phyloP scores from a whole-genome alignment of 768 basidiomycete genomes.

The Suillus weaverae region DNA sequence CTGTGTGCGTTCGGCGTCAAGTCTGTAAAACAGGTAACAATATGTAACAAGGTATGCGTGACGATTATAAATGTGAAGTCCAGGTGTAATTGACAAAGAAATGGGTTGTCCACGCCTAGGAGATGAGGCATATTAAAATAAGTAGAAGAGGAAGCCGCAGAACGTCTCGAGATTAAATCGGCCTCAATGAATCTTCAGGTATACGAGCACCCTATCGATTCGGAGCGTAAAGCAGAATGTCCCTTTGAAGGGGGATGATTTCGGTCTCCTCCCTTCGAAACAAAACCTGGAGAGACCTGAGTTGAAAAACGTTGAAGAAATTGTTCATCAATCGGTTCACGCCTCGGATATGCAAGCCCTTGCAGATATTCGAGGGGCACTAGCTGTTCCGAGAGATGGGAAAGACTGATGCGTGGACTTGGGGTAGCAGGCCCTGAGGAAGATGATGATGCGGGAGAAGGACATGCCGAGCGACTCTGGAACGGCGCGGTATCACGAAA shows the following conservation, averaged over 20 bases:
- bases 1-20: background rate
- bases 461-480: constrained; percentile 26
- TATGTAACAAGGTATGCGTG: background rate
- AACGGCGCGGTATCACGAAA: constrained; percentile 23
- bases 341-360: constrained; percentile 50
- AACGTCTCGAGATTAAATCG: background rate
- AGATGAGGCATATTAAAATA: background rate
- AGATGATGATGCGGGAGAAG: constrained; percentile 37
- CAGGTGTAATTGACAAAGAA: background rate
- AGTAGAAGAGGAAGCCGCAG: background rate
- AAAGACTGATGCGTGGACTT: constrained; percentile 26
- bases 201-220: background rate
- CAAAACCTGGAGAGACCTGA: constrained; percentile 19
- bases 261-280: constrained; percentile 18
- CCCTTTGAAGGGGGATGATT: constrained; percentile 17
- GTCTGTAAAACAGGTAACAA: background rate
- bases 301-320: constrained; percentile 57
- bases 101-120: background rate
- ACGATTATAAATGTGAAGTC: constrained; percentile 1
- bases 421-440: constrained; percentile 41
- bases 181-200: background rate
- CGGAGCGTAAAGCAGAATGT: background rate
- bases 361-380: constrained; percentile 68
- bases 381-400: constrained; percentile 37
- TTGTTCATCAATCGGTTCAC: constrained; percentile 66